These are phyloP conservation scores for Marchantia polymorpha DNA, from an alignment of 225 moss, liverwort and hornwort species.

Conservation along the genomic window DNA sequence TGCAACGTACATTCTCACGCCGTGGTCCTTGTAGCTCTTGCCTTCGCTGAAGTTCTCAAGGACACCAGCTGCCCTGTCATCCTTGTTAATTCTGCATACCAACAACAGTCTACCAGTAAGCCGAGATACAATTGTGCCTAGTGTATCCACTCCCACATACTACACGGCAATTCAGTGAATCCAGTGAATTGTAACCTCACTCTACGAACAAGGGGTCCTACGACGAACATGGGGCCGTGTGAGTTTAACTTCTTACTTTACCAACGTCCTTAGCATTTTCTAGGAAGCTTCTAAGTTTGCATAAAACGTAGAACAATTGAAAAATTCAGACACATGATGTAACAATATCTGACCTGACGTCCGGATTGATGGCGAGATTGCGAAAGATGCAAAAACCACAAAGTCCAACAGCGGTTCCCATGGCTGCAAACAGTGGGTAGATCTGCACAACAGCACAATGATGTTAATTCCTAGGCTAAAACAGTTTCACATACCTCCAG, in stretches of 20 bases:
- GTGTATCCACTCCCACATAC: too few species aligned
- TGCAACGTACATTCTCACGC: constrained; percentile 43
- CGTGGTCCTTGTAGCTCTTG: constrained; percentile 61
- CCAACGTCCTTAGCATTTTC: too few species aligned
- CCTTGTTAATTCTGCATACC: constrained; percentile 57
- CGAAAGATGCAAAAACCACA: constrained; percentile 55
- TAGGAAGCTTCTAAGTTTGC: too few species aligned
- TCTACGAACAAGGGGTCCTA: too few species aligned
- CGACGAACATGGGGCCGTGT: too few species aligned
- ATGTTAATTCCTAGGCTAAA: not conserved
- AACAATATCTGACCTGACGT: constrained; percentile 54
- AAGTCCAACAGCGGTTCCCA: constrained; percentile 55
- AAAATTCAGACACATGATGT: too few species aligned
- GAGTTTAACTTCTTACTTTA: too few species aligned
- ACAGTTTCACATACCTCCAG: too few species aligned
- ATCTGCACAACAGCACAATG: constrained; percentile 31
- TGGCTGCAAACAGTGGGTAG: constrained; percentile 59
- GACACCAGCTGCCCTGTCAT: constrained; percentile 54
- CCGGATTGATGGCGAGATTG: constrained; percentile 72
- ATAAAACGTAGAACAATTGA: too few species aligned
- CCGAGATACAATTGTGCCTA: too few species aligned
- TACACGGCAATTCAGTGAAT: too few species aligned
- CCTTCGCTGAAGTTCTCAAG: constrained; percentile 77
- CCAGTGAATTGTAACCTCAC: too few species aligned
- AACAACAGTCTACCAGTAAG: not conserved